Evolutionary conservation across 139 green algal species (phyloP).

Genomic region (Microglena sp.): DNA sequence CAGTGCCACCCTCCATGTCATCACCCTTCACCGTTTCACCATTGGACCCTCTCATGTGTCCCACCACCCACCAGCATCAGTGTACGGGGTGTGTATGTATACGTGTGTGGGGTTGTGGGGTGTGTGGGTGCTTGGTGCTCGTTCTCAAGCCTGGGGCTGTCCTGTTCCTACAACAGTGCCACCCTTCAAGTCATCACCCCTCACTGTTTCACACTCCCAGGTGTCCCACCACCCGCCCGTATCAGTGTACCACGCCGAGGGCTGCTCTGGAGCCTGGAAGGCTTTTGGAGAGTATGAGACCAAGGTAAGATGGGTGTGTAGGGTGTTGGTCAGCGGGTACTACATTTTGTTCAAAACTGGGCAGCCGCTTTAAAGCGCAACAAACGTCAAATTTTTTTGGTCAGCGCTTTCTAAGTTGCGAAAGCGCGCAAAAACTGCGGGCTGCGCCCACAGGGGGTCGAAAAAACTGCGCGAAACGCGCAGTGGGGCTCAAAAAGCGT

Average conservation of each 20-base stretch:
- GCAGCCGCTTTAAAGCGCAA: too few relatives aligned
- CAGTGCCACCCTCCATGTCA: constrained; percentile 8
- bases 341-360: too few relatives aligned
- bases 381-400: too few relatives aligned
- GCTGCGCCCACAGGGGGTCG: too few relatives aligned
- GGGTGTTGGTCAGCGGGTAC: too few relatives aligned
- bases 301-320: too few relatives aligned
- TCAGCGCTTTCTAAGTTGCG: too few relatives aligned
- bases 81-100: background rate
- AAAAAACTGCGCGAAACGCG: too few relatives aligned
- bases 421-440: too few relatives aligned
- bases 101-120: constrained; percentile 11
- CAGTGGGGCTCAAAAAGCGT: too few relatives aligned
- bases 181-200: background rate
- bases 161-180: background rate
- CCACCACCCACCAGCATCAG: background rate
- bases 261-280: background rate
- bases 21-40: too few relatives aligned
- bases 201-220: constrained; percentile 52
- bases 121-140: constrained; percentile 18
- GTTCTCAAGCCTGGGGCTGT: constrained; percentile 4
- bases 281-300: constrained; percentile 67
- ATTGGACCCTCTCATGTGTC: too few relatives aligned
- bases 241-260: constrained; percentile 55
- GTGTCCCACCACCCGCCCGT: constrained; percentile 69